Evolutionary conservation across 2,329 filamentous ascomycete species (phyloP).

Genomic region (Beauveria rudraprayagi): DNA sequence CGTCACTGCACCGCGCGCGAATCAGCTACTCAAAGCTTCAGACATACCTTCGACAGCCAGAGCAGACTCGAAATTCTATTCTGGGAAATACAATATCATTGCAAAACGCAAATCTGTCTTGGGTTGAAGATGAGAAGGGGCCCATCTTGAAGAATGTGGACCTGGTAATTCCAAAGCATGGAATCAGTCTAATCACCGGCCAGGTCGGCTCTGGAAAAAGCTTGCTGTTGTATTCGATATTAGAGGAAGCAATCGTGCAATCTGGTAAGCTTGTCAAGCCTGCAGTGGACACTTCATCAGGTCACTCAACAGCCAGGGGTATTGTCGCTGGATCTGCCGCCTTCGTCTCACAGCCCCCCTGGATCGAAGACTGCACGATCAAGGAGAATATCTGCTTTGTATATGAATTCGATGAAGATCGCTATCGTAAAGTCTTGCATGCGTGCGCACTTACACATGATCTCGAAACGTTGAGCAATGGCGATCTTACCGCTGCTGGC

Average conservation of each 20-base stretch:
- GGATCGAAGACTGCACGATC: slow-evolving; percentile 68
- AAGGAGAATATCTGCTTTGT: slow-evolving; percentile 66
- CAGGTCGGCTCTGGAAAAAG: slow-evolving; percentile 65
- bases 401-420: slow-evolving; percentile 51
- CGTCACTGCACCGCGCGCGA: background rate
- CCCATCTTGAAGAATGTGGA: slow-evolving; percentile 52
- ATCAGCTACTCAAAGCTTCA: slow-evolving; percentile 9
- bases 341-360: slow-evolving; percentile 64
- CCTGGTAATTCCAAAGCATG: slow-evolving; percentile 52
- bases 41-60: slow-evolving; percentile 1
- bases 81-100: background rate
- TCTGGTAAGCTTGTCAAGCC: slow-evolving; percentile 42
- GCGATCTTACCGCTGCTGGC: slow-evolving; percentile 65
- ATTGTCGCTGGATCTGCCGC: slow-evolving; percentile 38
- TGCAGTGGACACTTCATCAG: slow-evolving; percentile 50
- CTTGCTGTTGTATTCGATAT: slow-evolving; percentile 56
- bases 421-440: slow-evolving; percentile 58
- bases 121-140: slow-evolving; percentile 28
- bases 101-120: slow-evolving; percentile 5
- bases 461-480: slow-evolving; percentile 59
- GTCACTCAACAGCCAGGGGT: slow-evolving; percentile 35
- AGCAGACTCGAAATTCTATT: background rate
- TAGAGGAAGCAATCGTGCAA: slow-evolving; percentile 59
- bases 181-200: slow-evolving; percentile 60
- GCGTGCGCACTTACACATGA: slow-evolving; percentile 64